These are phyloP conservation scores for Neurospora sp. DNA, from an alignment of 495 filamentous ascomycete species.

Conservation along the genomic window DNA sequence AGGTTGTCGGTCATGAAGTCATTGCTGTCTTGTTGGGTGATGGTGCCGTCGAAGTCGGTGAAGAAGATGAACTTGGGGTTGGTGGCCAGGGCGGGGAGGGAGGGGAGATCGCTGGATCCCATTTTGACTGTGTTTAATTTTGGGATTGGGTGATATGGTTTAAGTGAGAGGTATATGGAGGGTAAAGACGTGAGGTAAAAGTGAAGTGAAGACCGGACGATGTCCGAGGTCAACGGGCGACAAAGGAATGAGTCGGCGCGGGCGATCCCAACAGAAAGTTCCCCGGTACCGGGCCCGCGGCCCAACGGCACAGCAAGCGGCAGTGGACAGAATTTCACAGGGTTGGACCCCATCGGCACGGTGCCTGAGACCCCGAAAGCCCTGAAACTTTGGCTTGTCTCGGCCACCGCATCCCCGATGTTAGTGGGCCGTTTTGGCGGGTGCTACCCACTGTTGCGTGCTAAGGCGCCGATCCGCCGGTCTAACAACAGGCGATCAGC, in stretches of 20 bases:
- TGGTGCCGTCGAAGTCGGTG: conserved; percentile 95
- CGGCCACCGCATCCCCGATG: not conserved
- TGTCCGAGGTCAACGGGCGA: not conserved
- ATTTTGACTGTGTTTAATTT: not conserved
- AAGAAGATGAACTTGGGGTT: conserved; percentile 87
- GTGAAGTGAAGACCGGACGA: not conserved
- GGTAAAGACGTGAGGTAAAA: not conserved
- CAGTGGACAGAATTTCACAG: not conserved
- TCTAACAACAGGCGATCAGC: not conserved
- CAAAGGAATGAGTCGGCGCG: not conserved
- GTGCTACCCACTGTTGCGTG: not conserved
- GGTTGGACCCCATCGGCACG: not conserved
- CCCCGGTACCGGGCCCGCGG: not conserved
- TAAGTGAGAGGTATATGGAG: not conserved
- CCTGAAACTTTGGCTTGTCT: not conserved
- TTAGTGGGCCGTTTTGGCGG: not conserved
- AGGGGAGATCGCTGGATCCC: not conserved
- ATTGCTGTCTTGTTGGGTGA: conserved; percentile 87
- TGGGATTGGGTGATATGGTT: not conserved
- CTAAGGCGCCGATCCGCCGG: not conserved
- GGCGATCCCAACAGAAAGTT: not conserved
- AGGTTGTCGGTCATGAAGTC: conserved; percentile 91
- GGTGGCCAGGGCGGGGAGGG: conserved; percentile 48
- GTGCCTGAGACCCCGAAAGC: not conserved
- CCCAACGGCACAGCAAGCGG: not conserved